Percentiles rank a stretch among this genome's conserved stretches.
Conservation (phyloP, 306 rosid genomes). For the Vachellia pachyceras region DNA sequence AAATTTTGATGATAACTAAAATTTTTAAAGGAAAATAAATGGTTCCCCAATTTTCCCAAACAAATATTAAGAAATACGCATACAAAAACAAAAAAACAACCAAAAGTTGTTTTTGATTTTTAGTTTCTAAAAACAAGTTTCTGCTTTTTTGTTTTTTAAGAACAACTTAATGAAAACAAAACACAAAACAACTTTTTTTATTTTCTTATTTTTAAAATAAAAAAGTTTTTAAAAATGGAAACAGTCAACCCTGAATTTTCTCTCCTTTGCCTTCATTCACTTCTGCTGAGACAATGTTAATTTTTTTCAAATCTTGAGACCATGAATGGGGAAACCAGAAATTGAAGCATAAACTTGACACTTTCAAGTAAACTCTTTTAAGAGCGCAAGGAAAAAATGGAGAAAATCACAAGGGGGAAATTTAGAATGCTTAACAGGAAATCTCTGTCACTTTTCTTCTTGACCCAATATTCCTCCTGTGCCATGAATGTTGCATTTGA, state of each 20-base stretch:
- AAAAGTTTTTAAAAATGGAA: too few species aligned
- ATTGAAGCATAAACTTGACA: neutral
- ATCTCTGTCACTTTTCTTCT: neutral
- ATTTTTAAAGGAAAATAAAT: too few species aligned
- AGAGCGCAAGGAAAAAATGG: neutral
- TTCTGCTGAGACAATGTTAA: neutral
- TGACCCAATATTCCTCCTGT: neutral
- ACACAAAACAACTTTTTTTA: too few species aligned
- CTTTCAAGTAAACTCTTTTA: neutral
- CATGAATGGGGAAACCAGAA: slow-evolving; percentile 7
- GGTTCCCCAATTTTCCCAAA: too few species aligned
- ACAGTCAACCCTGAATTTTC: neutral
- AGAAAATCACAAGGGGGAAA: neutral
- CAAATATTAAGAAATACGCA: too few species aligned
- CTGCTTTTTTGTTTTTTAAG: too few species aligned
- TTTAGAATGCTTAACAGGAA: neutral
- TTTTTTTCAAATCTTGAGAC: neutral
- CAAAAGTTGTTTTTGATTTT: too few species aligned
- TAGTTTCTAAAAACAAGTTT: too few species aligned
- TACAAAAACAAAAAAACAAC: too few species aligned
- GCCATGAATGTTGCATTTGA: neutral
- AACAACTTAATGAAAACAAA: too few species aligned
- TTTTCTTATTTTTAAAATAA: too few species aligned
- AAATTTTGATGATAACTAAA: too few species aligned
- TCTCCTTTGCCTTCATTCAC: neutral